phyloP scores from a whole-genome alignment of 2,329 filamentous ascomycete genomes.

The Botrytis galanthina region DNA sequence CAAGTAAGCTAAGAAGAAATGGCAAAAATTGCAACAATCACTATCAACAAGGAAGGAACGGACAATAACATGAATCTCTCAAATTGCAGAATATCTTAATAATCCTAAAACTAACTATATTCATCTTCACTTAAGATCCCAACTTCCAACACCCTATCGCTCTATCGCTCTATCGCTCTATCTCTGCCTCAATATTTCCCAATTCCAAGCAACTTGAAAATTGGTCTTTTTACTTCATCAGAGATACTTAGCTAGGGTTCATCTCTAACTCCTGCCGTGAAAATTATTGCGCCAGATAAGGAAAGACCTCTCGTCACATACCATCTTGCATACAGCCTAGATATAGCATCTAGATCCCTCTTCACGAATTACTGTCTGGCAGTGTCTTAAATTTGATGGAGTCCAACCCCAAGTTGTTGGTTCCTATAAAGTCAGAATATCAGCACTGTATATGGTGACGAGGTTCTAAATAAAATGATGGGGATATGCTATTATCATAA shows the following conservation, averaged over 20 bases:
- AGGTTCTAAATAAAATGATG: accelerated
- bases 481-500: accelerated
- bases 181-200: neutral
- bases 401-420: neutral
- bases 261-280: neutral
- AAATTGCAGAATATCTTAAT: neutral
- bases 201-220: neutral
- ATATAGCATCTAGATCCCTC: neutral
- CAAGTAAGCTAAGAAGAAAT: neutral
- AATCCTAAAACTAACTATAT: neutral
- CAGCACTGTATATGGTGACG: neutral
- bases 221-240: neutral
- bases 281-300: neutral
- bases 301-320: too few species aligned
- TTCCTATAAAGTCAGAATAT: neutral
- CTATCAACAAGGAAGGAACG: neutral
- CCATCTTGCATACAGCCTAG: neutral
- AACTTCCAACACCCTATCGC: too few species aligned
- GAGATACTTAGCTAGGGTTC: neutral
- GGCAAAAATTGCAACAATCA: neutral
- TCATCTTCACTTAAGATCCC: neutral
- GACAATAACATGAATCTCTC: neutral
- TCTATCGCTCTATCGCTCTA: neutral
- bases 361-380: neutral
- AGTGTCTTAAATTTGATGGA: conserved; percentile 4